phyloP scores from a whole-genome alignment of 352 stramenopile species.

The Lagenidium sp. region DNA sequence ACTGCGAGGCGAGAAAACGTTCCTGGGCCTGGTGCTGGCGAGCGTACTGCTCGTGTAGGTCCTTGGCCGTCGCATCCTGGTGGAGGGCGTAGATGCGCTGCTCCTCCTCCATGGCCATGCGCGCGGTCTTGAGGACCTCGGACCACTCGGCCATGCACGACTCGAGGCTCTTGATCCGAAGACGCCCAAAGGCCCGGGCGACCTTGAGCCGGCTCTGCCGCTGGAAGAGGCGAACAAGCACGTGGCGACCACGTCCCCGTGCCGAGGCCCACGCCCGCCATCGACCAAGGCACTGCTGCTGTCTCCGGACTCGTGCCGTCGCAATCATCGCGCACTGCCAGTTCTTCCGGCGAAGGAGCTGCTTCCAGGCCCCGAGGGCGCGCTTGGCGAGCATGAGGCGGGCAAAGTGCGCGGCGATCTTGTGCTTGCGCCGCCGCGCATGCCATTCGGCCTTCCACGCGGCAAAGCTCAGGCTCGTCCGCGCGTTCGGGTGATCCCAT shows the following conservation, averaged over 20 bases:
- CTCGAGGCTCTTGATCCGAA: constrained; percentile 25
- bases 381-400: constrained; percentile 9
- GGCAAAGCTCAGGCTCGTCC: constrained; percentile 13
- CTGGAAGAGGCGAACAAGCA: not conserved
- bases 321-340: constrained; percentile 11
- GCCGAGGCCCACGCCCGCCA: constrained; percentile 3
- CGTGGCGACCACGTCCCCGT: not conserved
- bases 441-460: constrained; percentile 21
- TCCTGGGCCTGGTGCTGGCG: no score
- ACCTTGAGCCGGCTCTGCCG: not conserved
- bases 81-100: constrained; percentile 20
- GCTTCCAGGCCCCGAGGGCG: constrained; percentile 9
- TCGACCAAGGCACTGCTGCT: not conserved
- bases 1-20: no score
- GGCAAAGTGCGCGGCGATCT: constrained; percentile 5
- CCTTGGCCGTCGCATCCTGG: no score
- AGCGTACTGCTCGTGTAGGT: no score
- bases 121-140: constrained; percentile 25
- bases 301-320: not conserved
- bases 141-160: constrained; percentile 24
- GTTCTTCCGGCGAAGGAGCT: constrained; percentile 4
- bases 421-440: constrained; percentile 4
- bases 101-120: constrained; percentile 36
- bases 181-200: constrained; percentile 4
- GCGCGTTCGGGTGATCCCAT: constrained; percentile 1